Evolutionary conservation across 306 rosid species (phyloP).

Genomic region (Abrus pulchellus): DNA sequence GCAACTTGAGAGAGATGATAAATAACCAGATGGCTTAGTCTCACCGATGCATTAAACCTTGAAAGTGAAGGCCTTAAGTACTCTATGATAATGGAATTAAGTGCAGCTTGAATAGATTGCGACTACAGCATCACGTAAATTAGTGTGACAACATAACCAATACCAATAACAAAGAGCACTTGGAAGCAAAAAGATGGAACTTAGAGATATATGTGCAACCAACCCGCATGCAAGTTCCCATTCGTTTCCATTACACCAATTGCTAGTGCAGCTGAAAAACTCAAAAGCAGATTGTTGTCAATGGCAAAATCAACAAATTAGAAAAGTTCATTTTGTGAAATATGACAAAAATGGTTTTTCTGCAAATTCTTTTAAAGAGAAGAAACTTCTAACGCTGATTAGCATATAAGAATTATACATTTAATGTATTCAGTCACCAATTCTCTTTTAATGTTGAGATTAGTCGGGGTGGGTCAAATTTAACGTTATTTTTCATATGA

Average conservation of each 20-base stretch:
- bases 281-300: neutral
- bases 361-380: too few species aligned
- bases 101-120: neutral
- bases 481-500: too few species aligned
- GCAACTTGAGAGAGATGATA: neutral
- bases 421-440: too few species aligned
- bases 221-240: conserved; percentile 27
- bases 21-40: too few species aligned
- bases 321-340: neutral
- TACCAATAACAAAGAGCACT: neutral
- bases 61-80: neutral
- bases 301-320: neutral
- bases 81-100: conserved; percentile 4
- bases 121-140: neutral
- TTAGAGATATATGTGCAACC: neutral
- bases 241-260: neutral
- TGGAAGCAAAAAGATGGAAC: neutral
- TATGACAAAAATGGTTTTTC: too few species aligned
- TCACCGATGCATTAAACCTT: neutral
- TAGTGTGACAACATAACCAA: neutral
- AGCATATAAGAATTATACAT: too few species aligned
- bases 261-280: conserved; percentile 34
- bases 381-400: too few species aligned
- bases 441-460: too few species aligned
- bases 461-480: too few species aligned